Evolutionary conservation across 768 basidiomycete genomes (phyloP).

Genomic region (Termitomyces sp.): DNA sequence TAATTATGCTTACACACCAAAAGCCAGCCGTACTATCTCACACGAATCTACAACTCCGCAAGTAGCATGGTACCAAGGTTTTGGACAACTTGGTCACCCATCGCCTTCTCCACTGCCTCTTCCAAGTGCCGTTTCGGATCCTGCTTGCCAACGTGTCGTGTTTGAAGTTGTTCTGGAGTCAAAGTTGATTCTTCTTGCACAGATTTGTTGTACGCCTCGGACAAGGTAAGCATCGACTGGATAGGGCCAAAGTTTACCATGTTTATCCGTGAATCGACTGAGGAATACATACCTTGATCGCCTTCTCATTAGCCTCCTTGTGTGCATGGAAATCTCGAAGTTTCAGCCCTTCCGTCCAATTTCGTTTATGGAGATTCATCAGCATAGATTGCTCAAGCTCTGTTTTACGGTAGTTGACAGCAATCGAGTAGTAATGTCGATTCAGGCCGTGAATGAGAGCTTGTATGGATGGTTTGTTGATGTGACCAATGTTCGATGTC

Average conservation of each 20-base stretch:
- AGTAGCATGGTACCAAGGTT: constrained; percentile 93
- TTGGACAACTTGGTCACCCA: constrained; percentile 96
- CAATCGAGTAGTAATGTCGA: constrained; percentile 97
- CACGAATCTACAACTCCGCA: constrained; percentile 68
- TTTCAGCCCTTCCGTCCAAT: constrained; percentile 97
- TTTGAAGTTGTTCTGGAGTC: constrained; percentile 90
- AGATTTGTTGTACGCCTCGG: constrained; percentile 95
- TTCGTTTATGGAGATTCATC: constrained; percentile 97
- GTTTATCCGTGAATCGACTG: constrained; percentile 2
- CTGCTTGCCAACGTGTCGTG: constrained; percentile 95
- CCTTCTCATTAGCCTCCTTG: constrained; percentile 86
- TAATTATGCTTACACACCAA: constrained; percentile 13
- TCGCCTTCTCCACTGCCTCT: constrained; percentile 96
- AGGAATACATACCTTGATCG: constrained; percentile 75
- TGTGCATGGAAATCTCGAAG: constrained; percentile 87
- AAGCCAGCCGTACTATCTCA: constrained; percentile 6
- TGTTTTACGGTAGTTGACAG: constrained; percentile 97
- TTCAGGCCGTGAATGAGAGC: constrained; percentile 97
- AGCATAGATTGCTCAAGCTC: constrained; percentile 98
- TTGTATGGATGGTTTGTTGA: constrained; percentile 99
- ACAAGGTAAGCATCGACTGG: constrained; percentile 90
- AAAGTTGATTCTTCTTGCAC: constrained; percentile 98
- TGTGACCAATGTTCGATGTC: constrained; percentile 96
- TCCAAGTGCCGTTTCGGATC: constrained; percentile 98
- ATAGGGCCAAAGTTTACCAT: constrained; percentile 12